Percentiles rank a stretch among this genome's conserved stretches.
phyloP scores from a whole-genome alignment of 495 filamentous ascomycete genomes.

The Tuber aestivum region DNA sequence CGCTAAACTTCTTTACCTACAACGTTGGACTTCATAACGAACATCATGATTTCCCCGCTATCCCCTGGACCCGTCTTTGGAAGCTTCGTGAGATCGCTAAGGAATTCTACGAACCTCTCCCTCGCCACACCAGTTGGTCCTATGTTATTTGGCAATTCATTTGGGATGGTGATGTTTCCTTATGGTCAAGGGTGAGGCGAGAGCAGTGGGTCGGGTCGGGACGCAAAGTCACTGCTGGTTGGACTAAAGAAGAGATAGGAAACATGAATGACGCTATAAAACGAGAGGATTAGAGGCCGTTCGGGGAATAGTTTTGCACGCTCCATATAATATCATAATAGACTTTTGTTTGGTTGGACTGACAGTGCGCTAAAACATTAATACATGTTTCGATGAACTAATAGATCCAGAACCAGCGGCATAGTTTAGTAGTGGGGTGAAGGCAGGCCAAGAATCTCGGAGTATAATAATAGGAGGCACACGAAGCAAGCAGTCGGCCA shows the following conservation, averaged over 20 bases:
- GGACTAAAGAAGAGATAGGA: slow-evolving; percentile 54
- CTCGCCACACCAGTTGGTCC: slow-evolving; percentile 80
- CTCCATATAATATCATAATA: neutral
- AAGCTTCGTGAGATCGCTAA: slow-evolving; percentile 68
- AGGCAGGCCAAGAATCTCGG: neutral
- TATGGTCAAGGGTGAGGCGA: slow-evolving; percentile 89
- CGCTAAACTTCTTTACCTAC: slow-evolving; percentile 86
- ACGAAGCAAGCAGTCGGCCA: neutral
- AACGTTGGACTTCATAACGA: slow-evolving; percentile 98
- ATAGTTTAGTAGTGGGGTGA: neutral
- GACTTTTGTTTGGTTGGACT: neutral
- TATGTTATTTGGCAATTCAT: slow-evolving; percentile 94
- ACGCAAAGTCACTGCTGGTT: slow-evolving; percentile 56
- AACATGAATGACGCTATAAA: slow-evolving; percentile 15
- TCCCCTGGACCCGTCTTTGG: slow-evolving; percentile 85
- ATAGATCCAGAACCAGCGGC: neutral
- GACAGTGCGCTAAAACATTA: neutral
- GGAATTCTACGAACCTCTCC: slow-evolving; percentile 89
- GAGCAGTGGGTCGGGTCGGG: slow-evolving; percentile 55
- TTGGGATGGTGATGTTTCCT: slow-evolving; percentile 75
- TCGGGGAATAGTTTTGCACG: slow-evolving; percentile 8
- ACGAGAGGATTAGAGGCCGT: neutral
- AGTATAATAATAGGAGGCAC: neutral
- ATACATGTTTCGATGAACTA: neutral
- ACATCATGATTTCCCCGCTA: slow-evolving; percentile 96